A percentile compares a stretch with the other conserved stretches of the same genome.
These are phyloP conservation scores for Calonectria hawksworthii DNA, from an alignment of 2,329 filamentous ascomycete genomes.

Conservation along the genomic window DNA sequence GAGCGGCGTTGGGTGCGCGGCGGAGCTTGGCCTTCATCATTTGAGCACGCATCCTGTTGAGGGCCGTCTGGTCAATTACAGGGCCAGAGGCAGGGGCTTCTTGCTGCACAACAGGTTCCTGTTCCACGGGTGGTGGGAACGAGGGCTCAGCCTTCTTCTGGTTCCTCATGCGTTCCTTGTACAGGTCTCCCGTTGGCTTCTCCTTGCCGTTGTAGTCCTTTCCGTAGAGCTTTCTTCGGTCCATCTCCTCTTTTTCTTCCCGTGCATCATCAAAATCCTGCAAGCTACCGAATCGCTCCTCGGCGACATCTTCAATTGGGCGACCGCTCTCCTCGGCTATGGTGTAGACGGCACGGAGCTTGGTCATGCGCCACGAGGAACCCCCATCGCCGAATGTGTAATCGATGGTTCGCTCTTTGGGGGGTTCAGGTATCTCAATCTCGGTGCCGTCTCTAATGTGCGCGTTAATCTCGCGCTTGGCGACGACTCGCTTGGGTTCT, in stretches of 20 bases:
- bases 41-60: constrained; percentile 92
- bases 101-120: constrained; percentile 65
- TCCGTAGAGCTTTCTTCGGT: constrained; percentile 86
- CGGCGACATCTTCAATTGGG: constrained; percentile 84
- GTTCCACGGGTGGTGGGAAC: constrained; percentile 50
- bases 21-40: constrained; percentile 96
- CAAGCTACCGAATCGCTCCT: constrained; percentile 85
- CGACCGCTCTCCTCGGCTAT: constrained; percentile 80
- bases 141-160: constrained; percentile 56
- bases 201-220: constrained; percentile 87
- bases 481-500: constrained; percentile 79
- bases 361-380: constrained; percentile 97
- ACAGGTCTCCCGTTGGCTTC: constrained; percentile 90
- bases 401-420: constrained; percentile 70
- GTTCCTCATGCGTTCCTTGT: constrained; percentile 79
- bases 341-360: constrained; percentile 87
- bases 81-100: constrained; percentile 52
- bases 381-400: constrained; percentile 93
- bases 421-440: constrained; percentile 45
- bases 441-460: constrained; percentile 67
- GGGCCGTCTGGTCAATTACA: constrained; percentile 79
- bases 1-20: constrained; percentile 79
- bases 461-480: constrained; percentile 85
- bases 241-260: constrained; percentile 93
- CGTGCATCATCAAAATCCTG: constrained; percentile 91